Percentiles rank a stretch among this genome's conserved stretches.
phyloP scores from a whole-genome alignment of 257 asterid species.

The Nicotiana tomentosiformis region DNA sequence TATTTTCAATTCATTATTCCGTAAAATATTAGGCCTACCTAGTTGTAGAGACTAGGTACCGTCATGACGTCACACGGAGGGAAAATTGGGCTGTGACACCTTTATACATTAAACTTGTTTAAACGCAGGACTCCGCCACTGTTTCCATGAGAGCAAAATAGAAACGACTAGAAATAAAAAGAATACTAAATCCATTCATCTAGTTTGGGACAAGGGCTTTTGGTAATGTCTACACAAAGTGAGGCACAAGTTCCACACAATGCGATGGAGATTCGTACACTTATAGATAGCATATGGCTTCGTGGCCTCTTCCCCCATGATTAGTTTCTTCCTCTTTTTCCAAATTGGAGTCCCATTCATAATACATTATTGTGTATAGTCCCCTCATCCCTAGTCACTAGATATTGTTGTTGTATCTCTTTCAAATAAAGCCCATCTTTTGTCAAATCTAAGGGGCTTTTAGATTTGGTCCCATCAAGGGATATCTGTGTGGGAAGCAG shows the following conservation, averaged over 20 bases:
- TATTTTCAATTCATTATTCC: too few species aligned
- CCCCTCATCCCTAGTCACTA: background rate
- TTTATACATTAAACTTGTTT: background rate
- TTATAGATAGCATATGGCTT: background rate
- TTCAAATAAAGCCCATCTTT: background rate
- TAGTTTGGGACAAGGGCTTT: constrained; percentile 27
- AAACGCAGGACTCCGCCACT: background rate
- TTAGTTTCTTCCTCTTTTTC: constrained; percentile 1
- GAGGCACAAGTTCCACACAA: constrained; percentile 17
- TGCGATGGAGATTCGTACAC: background rate
- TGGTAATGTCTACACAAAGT: constrained; percentile 39
- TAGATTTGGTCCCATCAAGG: background rate
- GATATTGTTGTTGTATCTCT: constrained; percentile 4
- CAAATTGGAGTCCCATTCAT: constrained; percentile 3
- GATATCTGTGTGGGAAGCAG: background rate
- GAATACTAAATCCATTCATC: constrained; percentile 13
- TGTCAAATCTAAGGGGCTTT: background rate
- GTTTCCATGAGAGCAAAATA: background rate
- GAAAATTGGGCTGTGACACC: too few species aligned
- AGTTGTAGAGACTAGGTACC: too few species aligned
- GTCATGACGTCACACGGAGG: too few species aligned
- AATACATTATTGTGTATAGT: background rate
- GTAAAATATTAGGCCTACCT: too few species aligned
- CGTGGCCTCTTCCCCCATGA: background rate
- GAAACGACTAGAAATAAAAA: background rate